Evolutionary conservation across 2,329 filamentous ascomycete genomes (phyloP), one percentile per base, ranked within the genome.

Genomic region (Hirsutella minnesotensis): DNA sequence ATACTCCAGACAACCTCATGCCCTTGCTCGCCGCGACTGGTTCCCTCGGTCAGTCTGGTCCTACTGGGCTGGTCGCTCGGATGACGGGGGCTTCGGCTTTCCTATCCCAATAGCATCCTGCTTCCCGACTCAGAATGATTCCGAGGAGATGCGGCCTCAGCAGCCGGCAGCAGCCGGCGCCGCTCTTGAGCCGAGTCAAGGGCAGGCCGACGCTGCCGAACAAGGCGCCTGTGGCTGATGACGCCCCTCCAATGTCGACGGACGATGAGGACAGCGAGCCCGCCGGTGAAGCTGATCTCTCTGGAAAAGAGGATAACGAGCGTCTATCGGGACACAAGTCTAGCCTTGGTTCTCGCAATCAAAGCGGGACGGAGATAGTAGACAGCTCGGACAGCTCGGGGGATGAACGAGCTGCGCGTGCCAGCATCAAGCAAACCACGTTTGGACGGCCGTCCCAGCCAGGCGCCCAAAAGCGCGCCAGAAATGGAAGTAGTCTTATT

Each of bases 401-500:
- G 19, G 53, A 59, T 27, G 53, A 60, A 19, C 44, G 43, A 21
- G 47, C 44, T 27, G 44, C 45, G n/a, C 47, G 50, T 4, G 60
- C 51, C 15, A 47, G 56, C 41, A 67, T 69, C 21, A 55, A 48
- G 31, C 49, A 47, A 9, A 64, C 60, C n/a, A 44, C 27, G 12
- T 69, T 68, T 36, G 20, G 36, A 3, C 27, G 38, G 18, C 21
- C 44, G n/a, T 29, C 35, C 24, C 18, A n/a, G 20, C 15, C 41
- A 30, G 39, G 30, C 5, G 47, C 39, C 15, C 18, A 33, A 24
- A 43, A 41, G 33, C 45, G 33, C 16, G 22, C 30, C 27, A 31
- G 20, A 12, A 47, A 41, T 33, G 45, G 39, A 13, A 36, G 42
- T 20, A 43, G 42, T 22, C 38, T 44, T 1, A 18, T 18, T 18